Percentiles rank a stretch among this genome's conserved stretches.
These are phyloP conservation scores for Stevia rebaudiana DNA, from an alignment of 140 eudicot species.

Conservation along the genomic window DNA sequence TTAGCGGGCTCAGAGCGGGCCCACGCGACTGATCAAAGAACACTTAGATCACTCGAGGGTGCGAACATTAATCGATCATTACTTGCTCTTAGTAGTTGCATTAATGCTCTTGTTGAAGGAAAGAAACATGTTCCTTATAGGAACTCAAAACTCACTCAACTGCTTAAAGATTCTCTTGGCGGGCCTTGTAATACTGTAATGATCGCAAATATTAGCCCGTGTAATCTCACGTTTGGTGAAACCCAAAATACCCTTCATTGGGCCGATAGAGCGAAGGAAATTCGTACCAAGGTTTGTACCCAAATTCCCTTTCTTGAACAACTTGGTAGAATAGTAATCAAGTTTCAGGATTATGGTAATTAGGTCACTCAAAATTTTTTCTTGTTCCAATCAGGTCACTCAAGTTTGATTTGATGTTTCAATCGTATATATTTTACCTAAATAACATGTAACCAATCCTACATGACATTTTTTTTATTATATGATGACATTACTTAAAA, in stretches of 20 bases:
- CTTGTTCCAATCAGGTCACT: too few relatives aligned
- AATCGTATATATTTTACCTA: too few relatives aligned
- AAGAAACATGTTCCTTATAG: conserved; percentile 75
- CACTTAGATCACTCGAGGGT: conserved; percentile 79
- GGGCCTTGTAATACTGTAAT: conserved; percentile 82
- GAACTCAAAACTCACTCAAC: conserved; percentile 78
- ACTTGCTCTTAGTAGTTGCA: conserved; percentile 87
- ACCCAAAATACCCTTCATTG: conserved; percentile 89
- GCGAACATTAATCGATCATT: conserved; percentile 75
- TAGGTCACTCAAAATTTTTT: too few relatives aligned
- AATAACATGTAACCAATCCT: too few relatives aligned
- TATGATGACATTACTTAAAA: too few relatives aligned
- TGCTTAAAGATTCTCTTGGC: conserved; percentile 81
- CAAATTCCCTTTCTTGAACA: too few relatives aligned
- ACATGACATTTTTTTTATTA: too few relatives aligned
- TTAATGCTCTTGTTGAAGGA: conserved; percentile 81
- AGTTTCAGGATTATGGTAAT: too few relatives aligned
- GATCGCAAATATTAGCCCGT: conserved; percentile 87
- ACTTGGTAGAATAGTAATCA: too few relatives aligned
- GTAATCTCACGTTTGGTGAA: conserved; percentile 67
- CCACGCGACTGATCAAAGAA: conserved; percentile 86
- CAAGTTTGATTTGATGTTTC: too few relatives aligned
- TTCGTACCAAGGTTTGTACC: conserved; percentile 62
- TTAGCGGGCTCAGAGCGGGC: conserved; percentile 92
- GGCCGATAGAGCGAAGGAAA: conserved; percentile 92